Evolutionary conservation across 805 yeast genomes (phyloP).

Genomic region (Brettanomyces naardenensis): DNA sequence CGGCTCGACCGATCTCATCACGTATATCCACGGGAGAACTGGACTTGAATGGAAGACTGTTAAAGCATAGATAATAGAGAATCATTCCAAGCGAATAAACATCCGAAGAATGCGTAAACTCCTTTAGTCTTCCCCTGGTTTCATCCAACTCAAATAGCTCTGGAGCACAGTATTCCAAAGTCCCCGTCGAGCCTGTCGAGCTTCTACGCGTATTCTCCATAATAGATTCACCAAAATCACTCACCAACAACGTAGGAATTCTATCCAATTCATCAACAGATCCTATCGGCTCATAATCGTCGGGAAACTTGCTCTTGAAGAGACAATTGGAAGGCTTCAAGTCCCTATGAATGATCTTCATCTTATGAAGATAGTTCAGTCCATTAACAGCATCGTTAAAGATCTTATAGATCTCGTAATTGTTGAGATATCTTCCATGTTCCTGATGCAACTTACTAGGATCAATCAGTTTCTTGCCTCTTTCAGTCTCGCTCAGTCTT

Average conservation of each 20-base stretch:
- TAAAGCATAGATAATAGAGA: constrained; percentile 66
- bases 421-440: constrained; percentile 29
- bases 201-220: constrained; percentile 55
- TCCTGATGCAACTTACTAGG: neutral
- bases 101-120: constrained; percentile 69
- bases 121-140: constrained; percentile 30
- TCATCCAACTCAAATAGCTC: constrained; percentile 43
- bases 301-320: constrained; percentile 32
- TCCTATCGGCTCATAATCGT: constrained; percentile 16
- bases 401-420: constrained; percentile 59
- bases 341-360: constrained; percentile 81
- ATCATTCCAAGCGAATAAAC: constrained; percentile 80
- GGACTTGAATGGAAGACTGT: constrained; percentile 52
- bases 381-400: constrained; percentile 65
- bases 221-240: constrained; percentile 88
- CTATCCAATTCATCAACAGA: constrained; percentile 16
- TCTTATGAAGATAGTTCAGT: constrained; percentile 59
- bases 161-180: constrained; percentile 83
- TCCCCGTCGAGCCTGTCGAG: constrained; percentile 82
- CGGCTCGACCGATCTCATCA: constrained; percentile 16
- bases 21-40: constrained; percentile 16
- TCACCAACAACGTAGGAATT: constrained; percentile 67
- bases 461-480: neutral
- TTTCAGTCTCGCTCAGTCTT: constrained; percentile 6
- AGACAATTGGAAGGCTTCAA: constrained; percentile 85